Percentiles rank a stretch among this genome's conserved stretches.
Evolutionary conservation across 139 green algal genomes (phyloP).

Genomic region (Yamagishiella unicocca): DNA sequence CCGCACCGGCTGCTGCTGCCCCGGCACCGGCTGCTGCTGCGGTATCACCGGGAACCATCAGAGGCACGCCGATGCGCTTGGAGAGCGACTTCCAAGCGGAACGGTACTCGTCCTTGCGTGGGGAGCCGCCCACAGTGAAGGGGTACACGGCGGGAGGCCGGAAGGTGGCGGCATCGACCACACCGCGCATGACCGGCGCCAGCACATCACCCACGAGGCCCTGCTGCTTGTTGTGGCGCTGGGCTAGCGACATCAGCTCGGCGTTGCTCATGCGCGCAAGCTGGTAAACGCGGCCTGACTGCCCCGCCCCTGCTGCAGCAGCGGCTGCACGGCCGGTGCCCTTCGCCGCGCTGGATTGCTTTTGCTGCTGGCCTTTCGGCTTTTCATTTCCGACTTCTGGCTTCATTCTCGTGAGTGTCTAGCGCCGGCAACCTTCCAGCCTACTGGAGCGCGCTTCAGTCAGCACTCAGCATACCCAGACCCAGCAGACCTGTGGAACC

Average conservation of each 20-base stretch:
- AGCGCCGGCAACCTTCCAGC: too few species aligned
- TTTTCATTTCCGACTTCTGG: background rate
- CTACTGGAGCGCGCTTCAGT: too few species aligned
- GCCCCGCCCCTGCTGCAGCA: background rate
- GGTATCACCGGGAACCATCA: background rate
- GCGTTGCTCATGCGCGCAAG: background rate
- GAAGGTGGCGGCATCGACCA: background rate
- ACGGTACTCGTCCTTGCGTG: constrained; percentile 39
- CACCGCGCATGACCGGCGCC: background rate
- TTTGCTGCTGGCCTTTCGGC: background rate
- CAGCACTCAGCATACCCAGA: too few species aligned
- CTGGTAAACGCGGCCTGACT: background rate
- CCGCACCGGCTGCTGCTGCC: background rate
- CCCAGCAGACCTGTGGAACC: too few species aligned
- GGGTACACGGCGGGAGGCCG: constrained; percentile 10
- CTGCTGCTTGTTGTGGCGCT: constrained; percentile 5
- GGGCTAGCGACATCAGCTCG: constrained; percentile 9
- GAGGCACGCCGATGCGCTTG: background rate
- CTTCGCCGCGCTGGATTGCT: background rate
- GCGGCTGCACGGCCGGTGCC: background rate
- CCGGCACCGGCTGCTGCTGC: too few species aligned
- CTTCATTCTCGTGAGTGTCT: too few species aligned
- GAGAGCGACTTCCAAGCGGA: constrained; percentile 30
- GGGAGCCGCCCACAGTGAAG: constrained; percentile 22
- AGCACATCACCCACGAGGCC: constrained; percentile 26